A percentile compares a stretch with the other conserved stretches of the same genome.
Evolutionary conservation across 306 rosid genomes (phyloP).

Genomic region (Astragalus membranaceus): DNA sequence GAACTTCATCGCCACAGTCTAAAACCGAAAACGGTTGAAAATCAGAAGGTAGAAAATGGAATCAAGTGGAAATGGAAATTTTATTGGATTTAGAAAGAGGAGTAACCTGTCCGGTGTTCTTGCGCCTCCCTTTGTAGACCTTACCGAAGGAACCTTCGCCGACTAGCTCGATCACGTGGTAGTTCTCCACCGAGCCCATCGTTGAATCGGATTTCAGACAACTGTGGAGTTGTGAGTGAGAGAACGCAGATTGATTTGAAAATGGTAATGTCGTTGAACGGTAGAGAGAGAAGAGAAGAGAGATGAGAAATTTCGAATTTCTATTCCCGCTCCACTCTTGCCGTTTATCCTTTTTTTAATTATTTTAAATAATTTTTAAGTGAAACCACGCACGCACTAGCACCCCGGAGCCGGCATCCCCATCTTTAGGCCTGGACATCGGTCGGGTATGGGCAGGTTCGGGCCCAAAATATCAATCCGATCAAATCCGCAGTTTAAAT

Average conservation of each 20-base stretch:
- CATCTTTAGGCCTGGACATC: too few species aligned
- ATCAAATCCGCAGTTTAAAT: too few species aligned
- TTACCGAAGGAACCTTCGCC: conserved; percentile 99
- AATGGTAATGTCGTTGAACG: neutral
- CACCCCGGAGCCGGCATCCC: too few species aligned
- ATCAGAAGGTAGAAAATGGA: neutral
- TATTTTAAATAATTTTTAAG: too few species aligned
- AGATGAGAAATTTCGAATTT: conserved; percentile 18
- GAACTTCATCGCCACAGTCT: conserved; percentile 99
- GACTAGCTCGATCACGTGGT: conserved; percentile 92
- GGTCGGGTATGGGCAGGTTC: too few species aligned
- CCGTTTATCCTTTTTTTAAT: neutral
- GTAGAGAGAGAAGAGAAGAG: neutral
- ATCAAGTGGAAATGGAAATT: neutral
- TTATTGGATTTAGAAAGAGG: neutral
- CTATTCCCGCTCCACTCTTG: conserved; percentile 25
- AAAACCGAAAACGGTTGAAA: neutral
- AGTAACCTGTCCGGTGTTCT: conserved; percentile 75
- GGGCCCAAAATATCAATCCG: too few species aligned
- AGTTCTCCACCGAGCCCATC: conserved; percentile 80
- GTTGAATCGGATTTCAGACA: neutral
- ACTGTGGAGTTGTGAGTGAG: neutral
- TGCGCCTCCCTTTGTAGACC: conserved; percentile 91
- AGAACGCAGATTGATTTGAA: conserved; percentile 1
- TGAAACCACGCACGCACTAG: too few species aligned